Base-by-base conservation (phyloP, 805 yeast genomes). In the Candida koratica region DNA sequence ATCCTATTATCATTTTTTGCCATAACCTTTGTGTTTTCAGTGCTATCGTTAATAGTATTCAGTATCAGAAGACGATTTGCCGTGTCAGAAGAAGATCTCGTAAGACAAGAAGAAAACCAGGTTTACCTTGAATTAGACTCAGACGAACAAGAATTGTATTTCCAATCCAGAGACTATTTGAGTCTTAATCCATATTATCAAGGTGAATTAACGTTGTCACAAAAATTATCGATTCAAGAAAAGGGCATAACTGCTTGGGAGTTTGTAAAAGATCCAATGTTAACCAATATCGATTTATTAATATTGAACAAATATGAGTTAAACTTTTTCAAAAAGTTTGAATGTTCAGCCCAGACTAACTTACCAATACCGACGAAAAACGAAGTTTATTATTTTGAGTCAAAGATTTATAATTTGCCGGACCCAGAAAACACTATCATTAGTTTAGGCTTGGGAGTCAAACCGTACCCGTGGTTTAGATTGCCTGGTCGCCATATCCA, bases 181-280 rank as follows among this genome's bases (percentile, higher is more conserved):
- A 41, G 46, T 5, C 45, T 51, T 15, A 61, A 65, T 38, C 67
- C 71, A 8, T 61, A 55, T 32, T 20, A 51, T 12, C 45, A 52
- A 29, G 78, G 77, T 8, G 67, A 71, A 6, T 55, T 76, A 48
- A 37, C 73, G 55, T 28, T 82, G 25, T 71, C 83, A 18, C 89
- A 84, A 56, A 69, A 69, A 42, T 60, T 81, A 55, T 55, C 70
- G 14, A 84, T 86, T 17, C 95, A 87, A 47, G 95, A 87, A 45
- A 88, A 86, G 54, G 96, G 95, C 2, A 81, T 89, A 1, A 61
- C 71, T 11, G 97, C 97, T 1, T 89, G 94, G 85, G 95, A 89
- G 49, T 90, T 93, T 52, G 70, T 67, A 35, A 78, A 81, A 15
- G 73, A 73, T 50, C 56, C 68, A 7, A 71, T 73, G 58, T 57